A percentile compares a stretch with the other conserved stretches of the same genome.
phyloP scores from a whole-genome alignment of 179 eudicot species.

The Vitellaria paradoxa region DNA sequence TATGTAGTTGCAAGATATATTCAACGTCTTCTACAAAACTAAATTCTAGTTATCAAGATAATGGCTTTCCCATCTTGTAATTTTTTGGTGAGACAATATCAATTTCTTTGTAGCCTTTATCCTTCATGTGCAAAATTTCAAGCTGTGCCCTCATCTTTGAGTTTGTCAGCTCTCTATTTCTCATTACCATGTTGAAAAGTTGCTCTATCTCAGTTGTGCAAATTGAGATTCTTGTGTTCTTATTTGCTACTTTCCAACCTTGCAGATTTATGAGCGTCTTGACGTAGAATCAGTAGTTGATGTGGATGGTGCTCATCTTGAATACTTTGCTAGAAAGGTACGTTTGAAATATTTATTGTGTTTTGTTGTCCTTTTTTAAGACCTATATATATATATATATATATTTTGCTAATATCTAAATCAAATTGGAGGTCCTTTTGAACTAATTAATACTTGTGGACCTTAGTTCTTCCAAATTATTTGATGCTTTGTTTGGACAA shows the following conservation, averaged over 20 bases:
- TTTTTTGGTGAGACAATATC: not conserved
- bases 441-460: too few species aligned
- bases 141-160: too few species aligned
- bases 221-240: not conserved
- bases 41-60: slow-evolving; percentile 5
- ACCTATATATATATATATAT: not conserved
- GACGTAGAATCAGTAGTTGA: slow-evolving; percentile 59
- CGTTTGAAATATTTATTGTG: slow-evolving; percentile 12
- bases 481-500: too few species aligned
- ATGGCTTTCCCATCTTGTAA: not conserved
- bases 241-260: slow-evolving; percentile 8
- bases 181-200: too few species aligned
- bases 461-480: too few species aligned
- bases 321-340: slow-evolving; percentile 79
- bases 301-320: slow-evolving; percentile 83
- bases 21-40: not conserved
- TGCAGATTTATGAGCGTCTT: slow-evolving; percentile 88
- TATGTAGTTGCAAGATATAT: not conserved
- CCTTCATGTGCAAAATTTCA: too few species aligned
- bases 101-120: too few species aligned
- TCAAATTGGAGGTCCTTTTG: too few species aligned
- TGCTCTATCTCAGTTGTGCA: too few species aligned
- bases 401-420: too few species aligned
- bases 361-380: too few species aligned
- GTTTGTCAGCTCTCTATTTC: not conserved